These are phyloP conservation scores for Coffea humblotiana DNA, from an alignment of 305 asterid species.

Conservation along the genomic window DNA sequence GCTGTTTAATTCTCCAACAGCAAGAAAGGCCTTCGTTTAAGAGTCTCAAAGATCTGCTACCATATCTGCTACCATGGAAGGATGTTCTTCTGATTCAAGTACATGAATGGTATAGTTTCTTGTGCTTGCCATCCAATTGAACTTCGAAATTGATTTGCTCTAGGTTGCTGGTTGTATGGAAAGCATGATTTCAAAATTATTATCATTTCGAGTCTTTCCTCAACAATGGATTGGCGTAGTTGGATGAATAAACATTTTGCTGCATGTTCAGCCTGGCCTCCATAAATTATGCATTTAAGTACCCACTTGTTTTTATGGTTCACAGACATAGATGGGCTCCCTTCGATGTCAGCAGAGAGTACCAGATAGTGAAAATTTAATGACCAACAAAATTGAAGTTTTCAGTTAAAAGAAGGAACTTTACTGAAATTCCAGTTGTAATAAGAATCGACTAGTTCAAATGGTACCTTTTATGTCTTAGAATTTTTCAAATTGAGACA, in stretches of 20 bases:
- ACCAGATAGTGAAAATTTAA: too few species aligned
- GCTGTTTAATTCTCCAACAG: not conserved
- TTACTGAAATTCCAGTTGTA: not conserved
- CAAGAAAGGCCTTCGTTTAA: not conserved
- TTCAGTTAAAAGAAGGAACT: not conserved
- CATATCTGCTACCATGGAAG: not conserved
- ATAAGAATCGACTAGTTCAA: not conserved
- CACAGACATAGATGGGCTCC: not conserved
- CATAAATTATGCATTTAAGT: not conserved
- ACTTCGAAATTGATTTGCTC: not conserved
- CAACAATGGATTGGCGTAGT: not conserved
- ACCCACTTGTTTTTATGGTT: not conserved
- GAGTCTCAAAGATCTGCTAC: not conserved
- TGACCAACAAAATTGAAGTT: too few species aligned
- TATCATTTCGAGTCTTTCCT: not conserved
- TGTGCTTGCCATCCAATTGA: not conserved
- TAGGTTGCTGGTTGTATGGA: not conserved
- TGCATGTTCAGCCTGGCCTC: not conserved
- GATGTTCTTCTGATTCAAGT: not conserved
- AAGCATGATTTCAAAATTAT: not conserved
- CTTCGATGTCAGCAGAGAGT: too few species aligned
- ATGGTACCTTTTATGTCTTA: not conserved
- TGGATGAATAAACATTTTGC: not conserved
- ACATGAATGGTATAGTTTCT: not conserved
- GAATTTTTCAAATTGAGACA: not conserved